Base-by-base conservation (phyloP, 2,329 filamentous ascomycete genomes). In the Epichloe sibirici region DNA sequence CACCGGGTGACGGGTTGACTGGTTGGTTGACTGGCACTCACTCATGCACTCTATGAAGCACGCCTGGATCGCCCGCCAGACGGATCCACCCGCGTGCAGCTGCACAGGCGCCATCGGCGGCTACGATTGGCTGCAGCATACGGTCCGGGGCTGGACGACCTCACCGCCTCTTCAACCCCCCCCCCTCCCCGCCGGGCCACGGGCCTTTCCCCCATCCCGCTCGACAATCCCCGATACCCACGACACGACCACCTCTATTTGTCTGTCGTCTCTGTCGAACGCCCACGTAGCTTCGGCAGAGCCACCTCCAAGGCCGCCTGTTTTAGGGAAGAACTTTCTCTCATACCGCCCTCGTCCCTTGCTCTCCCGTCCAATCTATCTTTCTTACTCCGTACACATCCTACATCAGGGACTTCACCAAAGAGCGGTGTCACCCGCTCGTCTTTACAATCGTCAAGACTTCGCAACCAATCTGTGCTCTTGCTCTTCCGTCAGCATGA, bases 401-500 rank as follows among this genome's bases (percentile, higher is more conserved):
- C 60, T 60, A 55, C 35, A 59, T 56, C 55, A 60, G 64, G 63
- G 60, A 63, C 58, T 61, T 64, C 58, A 64, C 59, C 62, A 71
- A 71, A 72, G 66, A 70, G 70, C 70, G 70, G 70, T 72, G 69
- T 72, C 70, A 63, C 63, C 63, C 60, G 63, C 62, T 67, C 54
- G 55, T 38, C 66, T 57, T 57, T 66, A 66, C 66, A 68, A 68
- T 65, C 62, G 58, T 58, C 60, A 62, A 62, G 55, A 57, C 56
- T 55, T 64, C 61, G 60, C 60, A 59, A 57, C 55, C 48, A 53
- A 63, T 60, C 65, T 57, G 59, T 62, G 59, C 62, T 61, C 61
- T 63, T 59, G 57, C 58, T 65, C 61, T 62, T 64, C 60, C 59
- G 53, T 62, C 66, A 72, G 65, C 64, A 72, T 74, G 80, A 76